These are phyloP conservation scores for Aspergillus tubingensis DNA, from an alignment of 2,329 filamentous ascomycete species.

Conservation along the genomic window DNA sequence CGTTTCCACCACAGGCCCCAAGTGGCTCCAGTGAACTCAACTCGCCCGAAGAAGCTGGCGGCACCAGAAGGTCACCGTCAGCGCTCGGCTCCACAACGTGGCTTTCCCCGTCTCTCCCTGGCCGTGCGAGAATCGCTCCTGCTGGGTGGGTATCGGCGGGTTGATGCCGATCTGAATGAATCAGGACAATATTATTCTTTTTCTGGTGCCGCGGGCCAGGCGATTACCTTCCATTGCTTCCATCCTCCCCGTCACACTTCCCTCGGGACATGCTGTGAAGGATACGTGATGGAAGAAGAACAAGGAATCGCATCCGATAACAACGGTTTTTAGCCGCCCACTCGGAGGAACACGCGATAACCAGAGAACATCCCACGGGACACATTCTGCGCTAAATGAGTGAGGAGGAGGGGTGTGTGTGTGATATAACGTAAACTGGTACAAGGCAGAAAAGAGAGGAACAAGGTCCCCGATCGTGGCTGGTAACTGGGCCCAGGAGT, in stretches of 20 bases:
- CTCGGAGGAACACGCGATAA: neutral
- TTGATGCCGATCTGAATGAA: conserved; percentile 34
- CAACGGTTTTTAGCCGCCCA: neutral
- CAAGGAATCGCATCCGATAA: neutral
- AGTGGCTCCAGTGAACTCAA: conserved; percentile 18
- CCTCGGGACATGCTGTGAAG: neutral
- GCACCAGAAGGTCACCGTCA: conserved; percentile 38
- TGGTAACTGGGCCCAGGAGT: neutral
- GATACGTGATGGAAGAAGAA: neutral
- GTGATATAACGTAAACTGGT: conserved; percentile 1
- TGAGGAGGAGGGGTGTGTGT: neutral
- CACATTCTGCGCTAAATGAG: neutral
- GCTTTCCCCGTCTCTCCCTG: conserved; percentile 31
- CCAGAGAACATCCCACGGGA: neutral
- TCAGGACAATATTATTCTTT: conserved; percentile 11
- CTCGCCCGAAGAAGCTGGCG: conserved; percentile 30
- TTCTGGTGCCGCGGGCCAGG: neutral
- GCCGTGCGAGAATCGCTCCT: conserved; percentile 21
- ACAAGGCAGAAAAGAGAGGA: neutral
- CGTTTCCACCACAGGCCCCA: conserved; percentile 19
- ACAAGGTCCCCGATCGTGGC: conserved; percentile 6
- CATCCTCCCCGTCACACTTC: neutral
- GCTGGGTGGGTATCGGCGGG: conserved; percentile 29
- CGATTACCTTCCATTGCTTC: neutral
- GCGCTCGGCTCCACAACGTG: conserved; percentile 36